A percentile compares a stretch with the other conserved stretches of the same genome.
phyloP scores from a whole-genome alignment of 805 yeast species.

The Cyberlindnera bimundalis region DNA sequence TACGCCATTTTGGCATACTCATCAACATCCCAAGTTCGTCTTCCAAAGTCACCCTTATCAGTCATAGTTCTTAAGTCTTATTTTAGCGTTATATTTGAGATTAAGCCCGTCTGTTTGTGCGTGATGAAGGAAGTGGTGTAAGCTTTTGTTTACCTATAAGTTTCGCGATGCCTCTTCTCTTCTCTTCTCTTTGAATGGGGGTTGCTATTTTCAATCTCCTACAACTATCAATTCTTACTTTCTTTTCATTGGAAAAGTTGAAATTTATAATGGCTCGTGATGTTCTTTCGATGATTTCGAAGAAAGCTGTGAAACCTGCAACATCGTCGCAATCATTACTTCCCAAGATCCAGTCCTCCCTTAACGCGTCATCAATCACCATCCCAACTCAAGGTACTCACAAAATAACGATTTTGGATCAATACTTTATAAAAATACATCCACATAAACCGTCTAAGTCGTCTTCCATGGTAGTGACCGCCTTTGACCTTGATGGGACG shows the following conservation, averaged over 20 bases:
- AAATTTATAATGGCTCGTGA: constrained; percentile 15
- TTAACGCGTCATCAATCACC: neutral
- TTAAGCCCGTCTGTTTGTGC: neutral
- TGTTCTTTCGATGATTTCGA: constrained; percentile 15
- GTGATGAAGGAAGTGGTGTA: neutral
- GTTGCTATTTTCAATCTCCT: no score
- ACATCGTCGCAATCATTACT: neutral
- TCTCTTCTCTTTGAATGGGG: neutral
- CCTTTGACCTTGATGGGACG: constrained; percentile 87
- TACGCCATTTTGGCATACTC: constrained; percentile 52
- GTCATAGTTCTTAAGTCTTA: constrained; percentile 1
- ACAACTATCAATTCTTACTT: neutral
- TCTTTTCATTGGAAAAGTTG: no score
- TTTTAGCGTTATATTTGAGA: neutral
- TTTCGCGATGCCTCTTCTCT: neutral
- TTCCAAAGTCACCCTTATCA: constrained; percentile 39
- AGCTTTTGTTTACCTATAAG: neutral
- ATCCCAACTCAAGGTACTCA: constrained; percentile 19
- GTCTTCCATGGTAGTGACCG: constrained; percentile 40
- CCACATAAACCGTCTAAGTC: constrained; percentile 28
- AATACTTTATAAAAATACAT: constrained; percentile 41
- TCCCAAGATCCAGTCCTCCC: neutral
- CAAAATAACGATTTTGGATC: constrained; percentile 33
- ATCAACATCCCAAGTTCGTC: constrained; percentile 71
- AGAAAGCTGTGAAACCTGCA: constrained; percentile 6